These are phyloP conservation scores for Saccharomyces paradoxus DNA, from an alignment of 805 yeast genomes.

Conservation along the genomic window DNA sequence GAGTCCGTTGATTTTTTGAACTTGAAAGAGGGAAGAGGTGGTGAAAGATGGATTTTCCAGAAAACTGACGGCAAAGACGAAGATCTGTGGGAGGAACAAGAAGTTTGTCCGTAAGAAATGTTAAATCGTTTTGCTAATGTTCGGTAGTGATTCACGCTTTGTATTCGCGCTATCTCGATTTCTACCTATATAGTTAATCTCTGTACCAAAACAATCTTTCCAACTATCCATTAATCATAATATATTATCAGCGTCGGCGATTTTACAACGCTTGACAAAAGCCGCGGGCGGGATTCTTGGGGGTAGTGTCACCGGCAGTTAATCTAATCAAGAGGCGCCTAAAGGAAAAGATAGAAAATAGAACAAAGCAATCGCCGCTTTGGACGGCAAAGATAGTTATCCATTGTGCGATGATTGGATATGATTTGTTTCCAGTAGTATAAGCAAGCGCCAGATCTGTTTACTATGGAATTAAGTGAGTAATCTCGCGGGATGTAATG, in stretches of 20 bases:
- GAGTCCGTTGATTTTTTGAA: conserved; percentile 65
- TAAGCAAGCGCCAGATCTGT: neutral
- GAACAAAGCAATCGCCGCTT: neutral
- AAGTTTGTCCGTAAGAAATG: conserved; percentile 59
- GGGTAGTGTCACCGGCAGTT: neutral
- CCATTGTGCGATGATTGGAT: neutral
- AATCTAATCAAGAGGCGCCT: neutral
- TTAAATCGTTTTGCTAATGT: neutral
- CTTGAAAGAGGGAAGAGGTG: conserved; percentile 40
- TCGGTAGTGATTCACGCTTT: neutral
- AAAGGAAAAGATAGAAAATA: neutral
- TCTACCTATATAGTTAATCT: neutral
- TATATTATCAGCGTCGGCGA: neutral
- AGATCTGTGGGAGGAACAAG: conserved; percentile 66
- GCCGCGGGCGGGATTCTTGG: neutral
- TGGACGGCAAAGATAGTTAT: neutral
- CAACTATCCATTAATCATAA: neutral
- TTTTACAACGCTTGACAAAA: neutral
- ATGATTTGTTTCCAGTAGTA: neutral
- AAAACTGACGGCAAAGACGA: conserved; percentile 35
- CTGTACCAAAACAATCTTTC: neutral
- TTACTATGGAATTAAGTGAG: neutral
- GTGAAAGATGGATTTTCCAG: conserved; percentile 22
- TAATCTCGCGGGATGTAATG: neutral
- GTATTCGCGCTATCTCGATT: neutral